phyloP scores from a whole-genome alignment of 345 rosid genomes.

The Arabis alpina region DNA sequence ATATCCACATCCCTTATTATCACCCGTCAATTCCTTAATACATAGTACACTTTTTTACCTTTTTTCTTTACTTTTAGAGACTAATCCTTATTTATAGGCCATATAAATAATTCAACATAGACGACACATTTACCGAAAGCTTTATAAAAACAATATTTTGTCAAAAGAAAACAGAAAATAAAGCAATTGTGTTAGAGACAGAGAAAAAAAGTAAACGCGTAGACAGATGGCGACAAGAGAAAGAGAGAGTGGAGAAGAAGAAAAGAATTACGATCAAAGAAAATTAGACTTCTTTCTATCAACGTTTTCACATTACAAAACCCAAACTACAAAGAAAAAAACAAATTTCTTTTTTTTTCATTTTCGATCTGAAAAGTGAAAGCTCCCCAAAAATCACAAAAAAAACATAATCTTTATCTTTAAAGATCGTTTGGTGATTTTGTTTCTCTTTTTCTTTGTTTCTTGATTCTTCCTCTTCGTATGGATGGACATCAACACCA shows the following conservation, averaged over 20 bases:
- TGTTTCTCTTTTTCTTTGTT: slow-evolving; percentile 19
- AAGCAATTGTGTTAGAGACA: neutral
- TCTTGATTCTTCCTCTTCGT: slow-evolving; percentile 24
- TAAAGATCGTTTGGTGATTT: slow-evolving; percentile 30
- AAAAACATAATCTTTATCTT: slow-evolving; percentile 24
- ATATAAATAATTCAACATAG: neutral
- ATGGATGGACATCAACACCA: slow-evolving; percentile 57
- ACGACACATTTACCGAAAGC: slow-evolving; percentile 31
- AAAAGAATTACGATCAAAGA: slow-evolving; percentile 42
- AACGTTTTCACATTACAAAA: slow-evolving; percentile 67
- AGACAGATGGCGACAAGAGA: slow-evolving; percentile 66
- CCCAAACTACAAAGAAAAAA: slow-evolving; percentile 47
- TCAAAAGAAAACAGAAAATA: slow-evolving; percentile 33
- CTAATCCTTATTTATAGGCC: slow-evolving; percentile 24
- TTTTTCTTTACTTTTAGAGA: neutral
- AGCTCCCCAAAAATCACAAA: slow-evolving; percentile 15
- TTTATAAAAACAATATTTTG: slow-evolving; percentile 10
- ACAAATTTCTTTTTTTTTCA: neutral
- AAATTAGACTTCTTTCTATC: slow-evolving; percentile 43
- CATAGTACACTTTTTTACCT: neutral
- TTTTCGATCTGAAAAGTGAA: slow-evolving; percentile 43
- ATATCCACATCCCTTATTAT: slow-evolving; percentile 34
- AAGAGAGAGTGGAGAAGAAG: slow-evolving; percentile 43
- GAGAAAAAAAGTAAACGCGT: slow-evolving; percentile 77
- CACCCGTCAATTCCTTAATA: slow-evolving; percentile 14